These are phyloP conservation scores for Beauveria caledonica DNA, from an alignment of 2,329 filamentous ascomycete species.

Conservation along the genomic window DNA sequence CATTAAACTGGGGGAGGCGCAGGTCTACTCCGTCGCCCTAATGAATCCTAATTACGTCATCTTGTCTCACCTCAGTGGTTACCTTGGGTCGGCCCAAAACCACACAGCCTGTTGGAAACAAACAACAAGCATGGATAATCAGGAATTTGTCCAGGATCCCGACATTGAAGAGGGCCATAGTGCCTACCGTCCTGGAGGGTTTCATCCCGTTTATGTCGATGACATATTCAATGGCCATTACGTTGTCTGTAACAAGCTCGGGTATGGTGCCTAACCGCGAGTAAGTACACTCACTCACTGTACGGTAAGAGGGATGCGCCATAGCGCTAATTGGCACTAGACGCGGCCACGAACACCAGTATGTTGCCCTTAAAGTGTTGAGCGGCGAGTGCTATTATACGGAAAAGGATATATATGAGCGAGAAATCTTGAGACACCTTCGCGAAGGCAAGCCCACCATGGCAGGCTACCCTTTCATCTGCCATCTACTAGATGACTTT, in stretches of 20 bases:
- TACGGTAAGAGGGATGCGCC: neutral
- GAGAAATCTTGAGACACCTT: constrained; percentile 16
- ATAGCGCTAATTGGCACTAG: neutral
- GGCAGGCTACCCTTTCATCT: constrained; percentile 12
- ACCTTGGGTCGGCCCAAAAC: neutral
- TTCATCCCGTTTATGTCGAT: neutral
- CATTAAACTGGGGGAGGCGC: no score
- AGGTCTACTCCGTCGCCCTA: no score
- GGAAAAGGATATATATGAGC: constrained; percentile 14
- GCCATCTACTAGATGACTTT: constrained; percentile 19
- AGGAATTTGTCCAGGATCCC: neutral
- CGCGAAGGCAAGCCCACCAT: constrained; percentile 11
- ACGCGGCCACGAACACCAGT: constrained; percentile 4
- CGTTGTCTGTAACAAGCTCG: constrained; percentile 17
- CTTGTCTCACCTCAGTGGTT: neutral
- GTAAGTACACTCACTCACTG: neutral
- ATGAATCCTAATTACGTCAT: neutral
- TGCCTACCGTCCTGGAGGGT: neutral
- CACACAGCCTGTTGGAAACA: neutral
- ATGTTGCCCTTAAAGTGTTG: constrained; percentile 22
- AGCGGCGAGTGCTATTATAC: constrained; percentile 14
- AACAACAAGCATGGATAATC: neutral
- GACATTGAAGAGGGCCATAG: neutral
- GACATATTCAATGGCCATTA: constrained; percentile 11
- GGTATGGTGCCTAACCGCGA: constrained; percentile 14